Evolutionary conservation across 805 yeast genomes (phyloP), one percentile per base, ranked within the genome.

Genomic region (Maudiozyma turicensis): DNA sequence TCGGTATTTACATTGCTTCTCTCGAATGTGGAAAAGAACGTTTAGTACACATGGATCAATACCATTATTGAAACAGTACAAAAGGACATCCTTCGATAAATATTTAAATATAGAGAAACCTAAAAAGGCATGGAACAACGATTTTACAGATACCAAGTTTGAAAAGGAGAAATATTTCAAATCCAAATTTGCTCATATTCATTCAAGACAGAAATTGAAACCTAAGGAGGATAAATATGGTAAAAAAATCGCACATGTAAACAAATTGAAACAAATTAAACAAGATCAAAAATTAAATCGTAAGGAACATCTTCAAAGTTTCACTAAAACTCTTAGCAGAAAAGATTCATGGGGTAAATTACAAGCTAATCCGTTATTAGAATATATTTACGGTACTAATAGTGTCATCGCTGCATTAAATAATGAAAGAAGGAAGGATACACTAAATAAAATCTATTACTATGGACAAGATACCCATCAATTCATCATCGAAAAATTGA

Each of bases 351-450:
- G 14, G n/a, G 39, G 60, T 64, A 15, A 56, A 11, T 48, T 67
- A 26, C 50, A 55, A 41, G 59, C 63, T 14, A 73, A 75, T 47
- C 82, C 84, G 0, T 60, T 79, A 35, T 65, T 74, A 45, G 95
- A 88, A 59, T 83, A 82, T 59, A 66, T 88, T 3, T 87, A 75
- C 59, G 96, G 96, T 8, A 80, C 83, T 0, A 82, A 84, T 48
- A 70, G 95, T 0, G 91, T 89, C 2, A 54, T 74, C 13, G 83
- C 95, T 0, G 95, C 88, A 0, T 68, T 89, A 50, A 61, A 67
- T 20, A 75, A 82, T 8, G 68, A 71, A 28, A 77, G 75, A 49
- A 73, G 95, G 54, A 73, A 95, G 54, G 31, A 64, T 11, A 73
- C 72, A 46, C 77, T 74, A 61, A 74, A 76, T 37, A 73, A 72